Evolutionary conservation across 306 rosid genomes (phyloP).

Genomic region (Acacia crassicarpa): DNA sequence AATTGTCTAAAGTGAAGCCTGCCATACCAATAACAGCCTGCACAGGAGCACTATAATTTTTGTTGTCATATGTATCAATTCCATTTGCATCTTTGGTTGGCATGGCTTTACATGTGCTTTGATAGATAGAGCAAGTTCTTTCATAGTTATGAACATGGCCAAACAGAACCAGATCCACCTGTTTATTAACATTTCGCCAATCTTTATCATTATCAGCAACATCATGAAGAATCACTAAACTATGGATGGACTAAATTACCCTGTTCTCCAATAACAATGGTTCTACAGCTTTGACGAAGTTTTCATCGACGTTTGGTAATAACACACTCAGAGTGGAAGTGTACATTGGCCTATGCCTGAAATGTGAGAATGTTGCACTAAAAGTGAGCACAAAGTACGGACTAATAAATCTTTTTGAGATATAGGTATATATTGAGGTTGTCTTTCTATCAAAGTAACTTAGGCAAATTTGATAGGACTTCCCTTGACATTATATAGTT

Average conservation of each 20-base stretch:
- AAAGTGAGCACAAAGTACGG: not conserved
- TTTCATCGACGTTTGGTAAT: slow-evolving; percentile 2
- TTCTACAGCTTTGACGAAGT: slow-evolving; percentile 54
- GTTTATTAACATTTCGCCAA: slow-evolving; percentile 32
- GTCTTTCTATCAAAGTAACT: too few species aligned
- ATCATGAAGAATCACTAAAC: not conserved
- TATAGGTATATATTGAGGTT: too few species aligned
- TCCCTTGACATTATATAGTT: too few species aligned
- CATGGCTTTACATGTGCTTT: slow-evolving; percentile 50
- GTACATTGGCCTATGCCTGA: slow-evolving; percentile 96
- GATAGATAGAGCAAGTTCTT: slow-evolving; percentile 69
- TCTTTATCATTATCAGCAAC: not conserved
- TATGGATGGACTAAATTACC: slow-evolving; percentile 34
- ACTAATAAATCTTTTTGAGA: too few species aligned
- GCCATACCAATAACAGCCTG: slow-evolving; percentile 89
- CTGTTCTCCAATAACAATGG: slow-evolving; percentile 59
- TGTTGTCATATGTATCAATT: slow-evolving; percentile 64
- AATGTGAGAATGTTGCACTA: slow-evolving; percentile 4
- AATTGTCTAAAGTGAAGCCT: slow-evolving; percentile 70
- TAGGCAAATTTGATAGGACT: too few species aligned
- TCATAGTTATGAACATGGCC: slow-evolving; percentile 93
- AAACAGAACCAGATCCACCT: slow-evolving; percentile 79
- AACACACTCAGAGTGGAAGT: slow-evolving; percentile 28
- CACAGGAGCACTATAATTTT: slow-evolving; percentile 76
- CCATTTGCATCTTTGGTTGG: slow-evolving; percentile 62